Evolutionary conservation across 441 rosid genomes (phyloP).

Genomic region (Euphorbia corollata): DNA sequence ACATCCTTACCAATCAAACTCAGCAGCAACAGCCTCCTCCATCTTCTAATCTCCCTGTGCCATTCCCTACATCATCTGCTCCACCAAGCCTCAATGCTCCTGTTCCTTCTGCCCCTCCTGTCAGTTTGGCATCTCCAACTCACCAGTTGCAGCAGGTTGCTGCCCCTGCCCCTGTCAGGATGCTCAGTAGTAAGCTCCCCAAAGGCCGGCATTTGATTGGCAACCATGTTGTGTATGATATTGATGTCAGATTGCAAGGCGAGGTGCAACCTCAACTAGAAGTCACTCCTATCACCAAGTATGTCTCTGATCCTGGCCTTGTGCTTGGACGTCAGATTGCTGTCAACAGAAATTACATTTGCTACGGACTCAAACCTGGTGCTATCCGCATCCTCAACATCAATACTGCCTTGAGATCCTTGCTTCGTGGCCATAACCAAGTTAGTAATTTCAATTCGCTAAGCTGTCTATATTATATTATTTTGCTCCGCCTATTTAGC

Average conservation of each 20-base stretch:
- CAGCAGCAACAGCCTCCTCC: slow-evolving; percentile 17
- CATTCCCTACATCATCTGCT: slow-evolving; percentile 18
- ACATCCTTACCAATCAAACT: slow-evolving; percentile 23
- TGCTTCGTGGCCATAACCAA: slow-evolving; percentile 81
- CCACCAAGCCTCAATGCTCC: slow-evolving; percentile 22
- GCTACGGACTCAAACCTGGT: slow-evolving; percentile 86
- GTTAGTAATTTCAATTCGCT: slow-evolving; percentile 25
- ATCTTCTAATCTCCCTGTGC: slow-evolving; percentile 11
- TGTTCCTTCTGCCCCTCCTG: slow-evolving; percentile 35
- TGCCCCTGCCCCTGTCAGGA: slow-evolving; percentile 19
- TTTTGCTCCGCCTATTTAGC: background rate
- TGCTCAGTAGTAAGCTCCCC: slow-evolving; percentile 54
- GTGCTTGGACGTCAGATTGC: slow-evolving; percentile 81
- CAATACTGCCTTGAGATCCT: slow-evolving; percentile 70
- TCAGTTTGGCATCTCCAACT: slow-evolving; percentile 30
- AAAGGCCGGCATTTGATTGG: slow-evolving; percentile 57
- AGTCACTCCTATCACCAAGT: slow-evolving; percentile 76
- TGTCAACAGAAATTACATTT: slow-evolving; percentile 65
- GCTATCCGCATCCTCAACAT: slow-evolving; percentile 77
- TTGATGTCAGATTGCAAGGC: slow-evolving; percentile 48
- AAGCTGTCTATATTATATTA: background rate
- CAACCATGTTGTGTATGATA: slow-evolving; percentile 41
- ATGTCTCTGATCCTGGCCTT: slow-evolving; percentile 72
- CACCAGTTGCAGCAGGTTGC: slow-evolving; percentile 19
- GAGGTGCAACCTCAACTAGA: slow-evolving; percentile 74